Conservation (phyloP, 1,139 yeast genomes). For the Saccharomyces hybrid region DNA sequence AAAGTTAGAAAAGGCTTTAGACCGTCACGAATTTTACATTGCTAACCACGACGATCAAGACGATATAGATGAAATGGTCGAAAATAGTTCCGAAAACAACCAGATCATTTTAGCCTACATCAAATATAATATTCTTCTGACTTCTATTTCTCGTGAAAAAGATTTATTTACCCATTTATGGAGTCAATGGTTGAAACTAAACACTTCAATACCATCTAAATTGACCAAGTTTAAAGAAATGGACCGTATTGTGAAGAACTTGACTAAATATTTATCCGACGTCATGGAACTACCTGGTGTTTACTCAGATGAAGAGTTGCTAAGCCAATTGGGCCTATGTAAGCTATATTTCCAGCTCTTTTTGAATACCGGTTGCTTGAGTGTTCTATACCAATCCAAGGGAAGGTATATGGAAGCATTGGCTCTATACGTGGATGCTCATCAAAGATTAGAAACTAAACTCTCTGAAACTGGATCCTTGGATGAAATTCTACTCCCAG, state of each 20-base stretch:
- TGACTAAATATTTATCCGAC: slow-evolving; percentile 37
- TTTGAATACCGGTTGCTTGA: slow-evolving; percentile 23
- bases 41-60: slow-evolving; percentile 31
- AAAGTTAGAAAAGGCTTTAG: slow-evolving; percentile 52
- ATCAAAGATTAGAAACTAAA: slow-evolving; percentile 14
- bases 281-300: slow-evolving; percentile 85
- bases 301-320: slow-evolving; percentile 68
- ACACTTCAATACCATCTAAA: slow-evolving; percentile 39
- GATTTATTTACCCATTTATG: slow-evolving; percentile 39
- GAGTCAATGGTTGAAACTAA: slow-evolving; percentile 23
- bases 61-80: slow-evolving; percentile 26
- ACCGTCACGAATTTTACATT: slow-evolving; percentile 45
- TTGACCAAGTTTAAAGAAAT: slow-evolving; percentile 32
- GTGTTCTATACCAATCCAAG: slow-evolving; percentile 24
- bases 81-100: slow-evolving; percentile 55
- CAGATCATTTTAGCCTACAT: slow-evolving; percentile 71
- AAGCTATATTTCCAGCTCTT: slow-evolving; percentile 19
- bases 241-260: slow-evolving; percentile 26
- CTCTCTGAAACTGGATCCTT: slow-evolving; percentile 7
- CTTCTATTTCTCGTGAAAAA: slow-evolving; percentile 67
- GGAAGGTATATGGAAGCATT: slow-evolving; percentile 27
- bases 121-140: slow-evolving; percentile 57
- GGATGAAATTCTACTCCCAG: slow-evolving; percentile 17
- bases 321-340: slow-evolving; percentile 41
- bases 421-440: slow-evolving; percentile 26